Conservation (phyloP, 1,284 basidiomycete species). For the Naganishia albida region DNA sequence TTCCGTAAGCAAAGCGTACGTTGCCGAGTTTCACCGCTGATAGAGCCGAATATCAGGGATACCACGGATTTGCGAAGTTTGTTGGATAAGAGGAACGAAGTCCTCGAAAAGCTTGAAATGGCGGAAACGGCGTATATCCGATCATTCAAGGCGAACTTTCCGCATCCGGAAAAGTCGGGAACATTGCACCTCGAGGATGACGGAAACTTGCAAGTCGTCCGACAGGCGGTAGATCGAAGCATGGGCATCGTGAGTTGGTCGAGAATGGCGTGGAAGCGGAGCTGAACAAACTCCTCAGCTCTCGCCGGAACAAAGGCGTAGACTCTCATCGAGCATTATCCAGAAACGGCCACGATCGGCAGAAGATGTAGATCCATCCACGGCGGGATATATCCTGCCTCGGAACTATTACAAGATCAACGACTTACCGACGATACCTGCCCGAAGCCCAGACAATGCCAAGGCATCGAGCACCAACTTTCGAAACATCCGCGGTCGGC, state of each 20-base stretch:
- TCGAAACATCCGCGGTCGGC: background rate
- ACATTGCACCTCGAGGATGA: background rate
- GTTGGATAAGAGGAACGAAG: slow-evolving; percentile 69
- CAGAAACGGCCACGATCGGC: background rate
- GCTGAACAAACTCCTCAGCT: too few relatives aligned
- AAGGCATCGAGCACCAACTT: slow-evolving; percentile 31
- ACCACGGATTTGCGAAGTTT: slow-evolving; percentile 65
- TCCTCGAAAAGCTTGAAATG: slow-evolving; percentile 72
- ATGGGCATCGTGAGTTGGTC: background rate
- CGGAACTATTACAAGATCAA: slow-evolving; percentile 41
- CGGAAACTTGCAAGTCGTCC: background rate
- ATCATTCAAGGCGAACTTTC: slow-evolving; percentile 59
- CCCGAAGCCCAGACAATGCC: slow-evolving; percentile 44
- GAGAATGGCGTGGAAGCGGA: too few relatives aligned
- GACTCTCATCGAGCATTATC: background rate
- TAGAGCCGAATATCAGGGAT: slow-evolving; percentile 42
- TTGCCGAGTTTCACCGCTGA: background rate
- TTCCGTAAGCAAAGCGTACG: slow-evolving; percentile 4
- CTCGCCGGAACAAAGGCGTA: background rate
- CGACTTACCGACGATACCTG: slow-evolving; percentile 53
- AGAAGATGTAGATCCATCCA: background rate
- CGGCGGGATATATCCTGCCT: slow-evolving; percentile 32
- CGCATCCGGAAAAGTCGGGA: background rate
- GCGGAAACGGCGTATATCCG: slow-evolving; percentile 74
- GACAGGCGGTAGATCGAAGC: background rate